Evolutionary conservation across 1,284 basidiomycete species (phyloP).

Genomic region (Salmacisia buchloeana): DNA sequence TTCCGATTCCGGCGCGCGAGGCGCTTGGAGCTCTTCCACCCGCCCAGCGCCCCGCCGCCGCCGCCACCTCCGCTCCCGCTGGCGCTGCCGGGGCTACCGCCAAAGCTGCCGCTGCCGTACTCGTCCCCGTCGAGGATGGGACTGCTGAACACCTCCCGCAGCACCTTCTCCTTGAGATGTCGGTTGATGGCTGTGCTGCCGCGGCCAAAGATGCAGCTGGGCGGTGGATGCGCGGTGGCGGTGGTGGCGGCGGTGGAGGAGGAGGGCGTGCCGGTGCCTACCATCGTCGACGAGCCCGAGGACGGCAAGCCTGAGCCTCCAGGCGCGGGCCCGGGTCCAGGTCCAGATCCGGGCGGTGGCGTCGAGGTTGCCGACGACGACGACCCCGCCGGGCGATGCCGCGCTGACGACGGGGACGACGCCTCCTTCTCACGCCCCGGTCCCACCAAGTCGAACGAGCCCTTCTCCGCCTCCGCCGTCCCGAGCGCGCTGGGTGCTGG

Average conservation of each 20-base stretch:
- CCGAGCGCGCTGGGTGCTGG: neutral
- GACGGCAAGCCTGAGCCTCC: too few species aligned
- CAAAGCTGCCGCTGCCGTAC: neutral
- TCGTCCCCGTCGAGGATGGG: constrained; percentile 25
- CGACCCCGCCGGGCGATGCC: too few species aligned
- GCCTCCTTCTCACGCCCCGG: too few species aligned
- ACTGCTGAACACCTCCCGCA: constrained; percentile 47
- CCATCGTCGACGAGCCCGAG: too few species aligned
- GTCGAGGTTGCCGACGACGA: too few species aligned
- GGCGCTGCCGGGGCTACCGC: neutral
- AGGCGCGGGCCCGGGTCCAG: too few species aligned
- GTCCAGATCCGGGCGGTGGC: too few species aligned
- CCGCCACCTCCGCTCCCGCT: neutral
- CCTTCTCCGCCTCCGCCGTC: too few species aligned
- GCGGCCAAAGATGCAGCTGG: constrained; percentile 28
- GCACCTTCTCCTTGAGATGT: constrained; percentile 43
- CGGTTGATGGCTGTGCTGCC: constrained; percentile 49
- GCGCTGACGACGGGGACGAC: too few species aligned
- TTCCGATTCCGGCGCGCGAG: constrained; percentile 32
- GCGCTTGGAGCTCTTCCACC: constrained; percentile 21
- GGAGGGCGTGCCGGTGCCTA: too few species aligned
- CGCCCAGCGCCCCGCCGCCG: constrained; percentile 21
- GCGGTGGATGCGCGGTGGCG: neutral
- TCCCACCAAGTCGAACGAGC: neutral
- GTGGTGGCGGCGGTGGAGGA: too few species aligned